Percentiles rank a stretch among this genome's conserved stretches.
phyloP scores from a whole-genome alignment of 140 eudicot species.

The Bidens hawaiensis region DNA sequence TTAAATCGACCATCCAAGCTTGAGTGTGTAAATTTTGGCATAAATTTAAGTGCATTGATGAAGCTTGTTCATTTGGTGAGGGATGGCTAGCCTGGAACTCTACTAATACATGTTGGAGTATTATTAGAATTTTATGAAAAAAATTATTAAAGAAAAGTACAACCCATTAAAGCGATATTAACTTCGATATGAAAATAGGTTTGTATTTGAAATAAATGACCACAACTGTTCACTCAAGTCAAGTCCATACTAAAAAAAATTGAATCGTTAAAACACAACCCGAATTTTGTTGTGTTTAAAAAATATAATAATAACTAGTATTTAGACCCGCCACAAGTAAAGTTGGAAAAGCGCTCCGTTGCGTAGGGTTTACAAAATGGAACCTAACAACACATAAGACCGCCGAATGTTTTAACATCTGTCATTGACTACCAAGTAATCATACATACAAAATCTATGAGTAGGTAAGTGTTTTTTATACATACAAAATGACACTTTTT shows the following conservation, averaged over 20 bases:
- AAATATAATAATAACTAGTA: too few species aligned
- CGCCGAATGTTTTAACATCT: too few species aligned
- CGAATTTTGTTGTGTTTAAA: background rate
- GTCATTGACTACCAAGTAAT: too few species aligned
- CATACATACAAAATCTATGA: too few species aligned
- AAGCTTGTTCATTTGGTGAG: slow-evolving; percentile 22
- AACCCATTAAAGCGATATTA: slow-evolving; percentile 27
- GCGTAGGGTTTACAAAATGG: too few species aligned
- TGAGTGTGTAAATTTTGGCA: background rate
- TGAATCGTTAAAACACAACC: too few species aligned
- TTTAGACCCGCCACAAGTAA: too few species aligned
- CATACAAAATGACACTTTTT: too few species aligned
- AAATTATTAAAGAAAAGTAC: slow-evolving; percentile 25
- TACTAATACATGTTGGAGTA: slow-evolving; percentile 26
- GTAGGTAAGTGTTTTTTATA: too few species aligned
- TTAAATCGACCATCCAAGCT: background rate
- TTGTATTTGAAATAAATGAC: slow-evolving; percentile 28
- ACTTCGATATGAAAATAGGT: slow-evolving; percentile 24
- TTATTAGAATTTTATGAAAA: slow-evolving; percentile 12
- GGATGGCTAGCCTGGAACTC: slow-evolving; percentile 21
- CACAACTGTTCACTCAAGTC: slow-evolving; percentile 24
- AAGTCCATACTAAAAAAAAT: background rate
- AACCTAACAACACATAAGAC: too few species aligned
- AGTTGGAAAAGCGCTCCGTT: too few species aligned
- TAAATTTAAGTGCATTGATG: slow-evolving; percentile 28